Base-by-base conservation (phyloP, 768 basidiomycete genomes). In the Cytidiella melzeri region DNA sequence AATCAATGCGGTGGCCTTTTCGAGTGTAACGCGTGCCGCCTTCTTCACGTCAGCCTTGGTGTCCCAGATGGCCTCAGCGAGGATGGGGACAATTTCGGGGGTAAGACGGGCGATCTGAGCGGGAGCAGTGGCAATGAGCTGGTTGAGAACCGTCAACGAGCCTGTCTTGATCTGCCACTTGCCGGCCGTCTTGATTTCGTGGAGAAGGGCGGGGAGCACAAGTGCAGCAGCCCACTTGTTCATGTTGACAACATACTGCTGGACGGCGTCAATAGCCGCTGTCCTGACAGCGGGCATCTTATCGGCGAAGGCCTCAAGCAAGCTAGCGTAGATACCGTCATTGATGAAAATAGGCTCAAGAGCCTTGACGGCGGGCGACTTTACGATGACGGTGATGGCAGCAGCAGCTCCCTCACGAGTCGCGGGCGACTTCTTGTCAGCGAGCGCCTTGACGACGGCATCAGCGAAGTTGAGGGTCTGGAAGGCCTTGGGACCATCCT, bases 11-110 rank as follows among this genome's bases (percentile, higher is more conserved):
- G 89, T 92, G 56, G 92, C 85, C 77, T 93, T 94, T 61, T 90
- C 90, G 64, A 97, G 83, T 55, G 93, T 85, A 67, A 89, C 85
- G 65, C 92, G 91, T 53, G 95, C 93, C 34, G 91, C 89, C 78
- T 97, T 96, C 85, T 98, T 97, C 69, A 97, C 95, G 57, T 96
- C 92, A 41, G 92, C 83, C 74, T 97, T 97, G 69, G 92, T 95
- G 70, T 96, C 94, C 95, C 95, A 98, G 61, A 98, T 95, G 51
- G 87, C 92, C 64, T 92, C 94, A 28, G 94, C 69, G 61, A 98
- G 90, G 61, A 97, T 76, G 53, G 94, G 93, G 56, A 97, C 86
- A 55, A 98, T 90, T 41, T 95, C 92, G 52, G 91, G 92, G 75
- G 92, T 94, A 64, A 92, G 87, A 59, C 82, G 84, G 52, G 87